phyloP scores from a whole-genome alignment of 805 yeast genomes.

The Babjeviella inositovora region DNA sequence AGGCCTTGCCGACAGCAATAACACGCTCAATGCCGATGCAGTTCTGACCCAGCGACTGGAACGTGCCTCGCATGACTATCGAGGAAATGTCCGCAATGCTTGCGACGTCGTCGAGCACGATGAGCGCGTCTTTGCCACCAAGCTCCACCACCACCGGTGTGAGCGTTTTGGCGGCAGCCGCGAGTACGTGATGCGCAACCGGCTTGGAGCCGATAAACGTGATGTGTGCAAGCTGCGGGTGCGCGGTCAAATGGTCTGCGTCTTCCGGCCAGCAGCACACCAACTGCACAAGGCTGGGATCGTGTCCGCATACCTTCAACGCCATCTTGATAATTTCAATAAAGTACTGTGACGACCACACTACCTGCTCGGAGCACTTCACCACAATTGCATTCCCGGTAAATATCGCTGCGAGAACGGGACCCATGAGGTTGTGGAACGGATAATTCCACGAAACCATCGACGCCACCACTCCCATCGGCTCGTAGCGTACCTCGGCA shows the following conservation, averaged over 20 bases:
- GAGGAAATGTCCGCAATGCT: conserved; percentile 43
- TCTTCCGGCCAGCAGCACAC: conserved; percentile 81
- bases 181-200: conserved; percentile 78
- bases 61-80: conserved; percentile 83
- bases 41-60: conserved; percentile 95
- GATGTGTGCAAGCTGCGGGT: conserved; percentile 69
- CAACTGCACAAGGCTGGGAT: conserved; percentile 75
- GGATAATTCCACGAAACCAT: conserved; percentile 97
- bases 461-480: conserved; percentile 76
- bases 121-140: conserved; percentile 91
- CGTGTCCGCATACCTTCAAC: conserved; percentile 55
- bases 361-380: conserved; percentile 91
- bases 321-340: conserved; percentile 57
- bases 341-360: conserved; percentile 84
- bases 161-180: conserved; percentile 69
- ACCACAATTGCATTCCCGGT: conserved; percentile 86
- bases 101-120: conserved; percentile 67
- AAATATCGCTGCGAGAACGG: conserved; percentile 74
- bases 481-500: conserved; percentile 90
- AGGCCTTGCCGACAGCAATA: conserved; percentile 57
- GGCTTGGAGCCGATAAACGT: conserved; percentile 95
- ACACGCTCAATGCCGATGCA: conserved; percentile 97
- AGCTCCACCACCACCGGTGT: conserved; percentile 93
- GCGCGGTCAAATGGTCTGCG: conserved; percentile 76
- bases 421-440: conserved; percentile 86